Conservation (phyloP, 495 filamentous ascomycete species). For the Alectoria sarmentosa region DNA sequence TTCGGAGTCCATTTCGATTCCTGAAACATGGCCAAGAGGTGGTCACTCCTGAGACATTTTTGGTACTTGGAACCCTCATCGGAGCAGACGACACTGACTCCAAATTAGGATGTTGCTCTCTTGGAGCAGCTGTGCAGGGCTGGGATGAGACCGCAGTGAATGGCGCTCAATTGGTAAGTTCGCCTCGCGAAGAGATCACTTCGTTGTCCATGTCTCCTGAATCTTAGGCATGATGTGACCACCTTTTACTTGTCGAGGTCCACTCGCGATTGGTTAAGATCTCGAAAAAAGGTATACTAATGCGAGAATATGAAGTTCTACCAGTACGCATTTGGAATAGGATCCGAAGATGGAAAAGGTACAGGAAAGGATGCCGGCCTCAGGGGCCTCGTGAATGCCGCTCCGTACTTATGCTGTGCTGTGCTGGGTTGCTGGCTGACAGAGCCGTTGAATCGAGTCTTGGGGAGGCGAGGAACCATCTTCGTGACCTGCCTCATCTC, state of each 20-base stretch:
- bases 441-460: conserved; percentile 49
- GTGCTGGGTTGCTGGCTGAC: conserved; percentile 45
- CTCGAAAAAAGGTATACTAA: neutral
- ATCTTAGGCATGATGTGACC: neutral
- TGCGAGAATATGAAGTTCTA: conserved; percentile 2
- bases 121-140: conserved; percentile 51
- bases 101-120: conserved; percentile 30
- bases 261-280: neutral
- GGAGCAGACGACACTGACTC: neutral
- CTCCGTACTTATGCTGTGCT: conserved; percentile 41
- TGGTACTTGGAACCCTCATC: neutral
- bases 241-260: neutral
- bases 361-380: conserved; percentile 9
- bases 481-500: conserved; percentile 46
- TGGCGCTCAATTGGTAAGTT: conserved; percentile 51
- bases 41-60: neutral
- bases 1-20: neutral
- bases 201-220: conserved; percentile 43
- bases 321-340: conserved; percentile 20
- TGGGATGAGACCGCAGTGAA: conserved; percentile 78
- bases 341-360: neutral
- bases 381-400: conserved; percentile 42
- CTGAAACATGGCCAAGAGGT: neutral
- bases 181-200: neutral
- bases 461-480: conserved; percentile 53